Base-by-base conservation (phyloP, 345 rosid genomes). In the Eucalyptus urophylla region DNA sequence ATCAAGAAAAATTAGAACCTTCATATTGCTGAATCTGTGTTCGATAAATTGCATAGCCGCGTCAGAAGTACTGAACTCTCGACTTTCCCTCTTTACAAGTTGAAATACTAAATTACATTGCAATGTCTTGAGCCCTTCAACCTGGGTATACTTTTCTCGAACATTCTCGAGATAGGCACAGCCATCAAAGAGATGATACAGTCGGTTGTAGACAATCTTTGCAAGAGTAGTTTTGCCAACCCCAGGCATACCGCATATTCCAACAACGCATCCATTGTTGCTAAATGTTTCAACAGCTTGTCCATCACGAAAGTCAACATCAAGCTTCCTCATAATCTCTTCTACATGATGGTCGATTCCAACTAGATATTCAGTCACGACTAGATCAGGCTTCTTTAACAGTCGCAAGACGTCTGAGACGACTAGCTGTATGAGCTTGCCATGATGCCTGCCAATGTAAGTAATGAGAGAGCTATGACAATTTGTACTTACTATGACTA, bases 191-290 rank as follows among this genome's bases (percentile, higher is more conserved):
- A 86, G 86, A 80, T n/a, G 7, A 54, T n/a, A 49, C 4, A 88
- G 14, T 25, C 31, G 24, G 44, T 90, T 86, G 31, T 56, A 88
- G 43, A 90, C 80, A 53, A 62, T n/a, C 69, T 49, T 43, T 10
- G 90, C 93, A 86, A 92, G 33, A 15, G 92, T 89, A 10, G 92
- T 92, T 81, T 92, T 90, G 40, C 90, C 90, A 7, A 90, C 25
- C 8, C 90, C 93, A 33, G 88, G 88, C 50, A 91, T 89, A 8
- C 91, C 92, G 2, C 89, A 90, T 45, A 91, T 87, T 31, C 90
- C 91, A 33, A 90, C 51, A 14, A 85, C 15, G 5, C 76, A 40
- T 24, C 86, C 89, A 0, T 56, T 3, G 6, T 54, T 0, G 45
- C 81, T 0, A 72, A 17, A 1, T 33, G 14, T 69, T 17, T 69